Evolutionary conservation across 2,329 filamentous ascomycete genomes (phyloP).

Genomic region (Zymoseptoria ardabiliae): DNA sequence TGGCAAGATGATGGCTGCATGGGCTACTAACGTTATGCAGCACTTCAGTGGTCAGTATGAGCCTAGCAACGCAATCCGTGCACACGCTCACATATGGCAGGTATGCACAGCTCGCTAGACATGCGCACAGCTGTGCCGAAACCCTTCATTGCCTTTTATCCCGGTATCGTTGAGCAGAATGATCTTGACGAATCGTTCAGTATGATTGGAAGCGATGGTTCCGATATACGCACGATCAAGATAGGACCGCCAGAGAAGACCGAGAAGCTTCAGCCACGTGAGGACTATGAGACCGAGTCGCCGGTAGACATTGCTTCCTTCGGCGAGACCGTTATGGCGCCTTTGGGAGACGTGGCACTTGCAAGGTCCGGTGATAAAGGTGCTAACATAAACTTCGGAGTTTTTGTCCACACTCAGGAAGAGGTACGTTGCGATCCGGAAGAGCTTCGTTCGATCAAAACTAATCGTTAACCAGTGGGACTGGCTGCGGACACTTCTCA

Average conservation of each 20-base stretch:
- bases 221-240: conserved; percentile 13
- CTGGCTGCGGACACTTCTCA: conserved; percentile 26
- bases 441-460: neutral
- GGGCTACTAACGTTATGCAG: conserved; percentile 20
- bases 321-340: conserved; percentile 30
- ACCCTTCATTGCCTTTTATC: conserved; percentile 22
- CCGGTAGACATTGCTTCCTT: conserved; percentile 27
- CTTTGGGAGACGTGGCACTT: conserved; percentile 29
- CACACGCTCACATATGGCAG: conserved; percentile 13
- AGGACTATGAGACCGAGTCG: conserved; percentile 27
- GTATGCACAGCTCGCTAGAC: conserved; percentile 22
- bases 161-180: conserved; percentile 16
- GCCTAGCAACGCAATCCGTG: neutral
- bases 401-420: conserved; percentile 33
- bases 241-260: conserved; percentile 19
- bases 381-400: conserved; percentile 26
- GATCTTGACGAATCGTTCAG: conserved; percentile 19
- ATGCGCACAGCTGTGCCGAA: conserved; percentile 19
- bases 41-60: conserved; percentile 10
- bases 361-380: conserved; percentile 29
- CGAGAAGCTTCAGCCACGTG: conserved; percentile 14
- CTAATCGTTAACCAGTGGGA: conserved; percentile 10
- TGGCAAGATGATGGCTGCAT: conserved; percentile 15
- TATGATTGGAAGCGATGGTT: conserved; percentile 14
- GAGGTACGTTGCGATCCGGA: conserved; percentile 3